Evolutionary conservation across 2,329 filamentous ascomycete species (phyloP).

Genomic region (Beauveria medogensis): DNA sequence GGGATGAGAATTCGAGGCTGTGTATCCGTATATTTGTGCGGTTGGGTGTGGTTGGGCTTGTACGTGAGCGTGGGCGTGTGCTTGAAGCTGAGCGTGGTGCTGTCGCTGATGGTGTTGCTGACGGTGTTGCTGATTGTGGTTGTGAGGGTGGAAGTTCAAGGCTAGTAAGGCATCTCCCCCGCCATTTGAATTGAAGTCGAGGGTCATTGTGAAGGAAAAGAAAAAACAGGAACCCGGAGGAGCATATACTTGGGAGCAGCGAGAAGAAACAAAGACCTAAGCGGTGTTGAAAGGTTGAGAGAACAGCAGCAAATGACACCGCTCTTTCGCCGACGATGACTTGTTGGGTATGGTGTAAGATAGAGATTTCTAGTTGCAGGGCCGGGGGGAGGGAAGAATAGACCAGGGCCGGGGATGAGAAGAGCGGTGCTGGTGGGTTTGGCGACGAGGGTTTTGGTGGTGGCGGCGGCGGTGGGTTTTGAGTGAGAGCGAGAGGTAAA

Average conservation of each 20-base stretch:
- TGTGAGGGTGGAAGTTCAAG: constrained; percentile 52
- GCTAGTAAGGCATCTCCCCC: constrained; percentile 53
- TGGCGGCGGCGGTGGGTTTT: neutral
- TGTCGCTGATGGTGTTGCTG: constrained; percentile 32
- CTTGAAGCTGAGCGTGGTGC: constrained; percentile 10
- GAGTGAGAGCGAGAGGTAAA: neutral
- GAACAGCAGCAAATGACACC: constrained; percentile 31
- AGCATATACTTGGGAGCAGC: constrained; percentile 16
- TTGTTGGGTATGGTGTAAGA: constrained; percentile 12
- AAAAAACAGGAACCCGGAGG: constrained; percentile 23
- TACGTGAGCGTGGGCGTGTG: neutral
- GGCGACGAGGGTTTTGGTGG: constrained; percentile 4
- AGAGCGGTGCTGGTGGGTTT: constrained; percentile 9
- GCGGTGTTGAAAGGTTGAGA: constrained; percentile 27
- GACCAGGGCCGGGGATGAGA: constrained; percentile 12
- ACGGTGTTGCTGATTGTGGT: constrained; percentile 40
- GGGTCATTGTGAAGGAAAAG: constrained; percentile 40
- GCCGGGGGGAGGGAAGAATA: constrained; percentile 5
- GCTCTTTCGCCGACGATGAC: constrained; percentile 28
- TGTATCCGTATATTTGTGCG: constrained; percentile 3
- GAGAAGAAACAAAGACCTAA: constrained; percentile 14
- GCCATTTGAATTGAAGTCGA: constrained; percentile 51
- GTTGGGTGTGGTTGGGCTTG: constrained; percentile 1
- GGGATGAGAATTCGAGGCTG: constrained; percentile 2
- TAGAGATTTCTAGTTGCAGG: constrained; percentile 16